These are phyloP conservation scores for Lactarius pseudohatsudake DNA, from an alignment of 768 basidiomycete species.

Conservation along the genomic window DNA sequence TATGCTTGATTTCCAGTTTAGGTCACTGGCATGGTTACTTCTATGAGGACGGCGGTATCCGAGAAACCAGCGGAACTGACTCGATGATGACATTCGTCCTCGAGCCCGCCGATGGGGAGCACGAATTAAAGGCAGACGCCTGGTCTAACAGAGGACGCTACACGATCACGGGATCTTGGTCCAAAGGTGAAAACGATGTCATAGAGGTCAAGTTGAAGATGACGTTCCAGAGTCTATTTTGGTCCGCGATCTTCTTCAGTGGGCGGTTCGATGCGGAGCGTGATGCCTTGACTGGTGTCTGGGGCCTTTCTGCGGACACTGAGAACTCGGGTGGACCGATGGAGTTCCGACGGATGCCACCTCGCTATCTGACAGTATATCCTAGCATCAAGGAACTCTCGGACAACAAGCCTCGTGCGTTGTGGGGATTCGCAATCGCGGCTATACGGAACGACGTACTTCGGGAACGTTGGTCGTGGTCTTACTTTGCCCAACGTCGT, in stretches of 20 bases:
- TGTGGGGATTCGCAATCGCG: slow-evolving; percentile 36
- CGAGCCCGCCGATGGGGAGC: slow-evolving; percentile 13
- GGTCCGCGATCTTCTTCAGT: slow-evolving; percentile 11
- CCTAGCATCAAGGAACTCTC: slow-evolving; percentile 32
- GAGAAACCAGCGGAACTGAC: background rate
- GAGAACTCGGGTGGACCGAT: slow-evolving; percentile 14
- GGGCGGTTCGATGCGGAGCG: slow-evolving; percentile 15
- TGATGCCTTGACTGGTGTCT: slow-evolving; percentile 18
- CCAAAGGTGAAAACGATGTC: slow-evolving; percentile 20
- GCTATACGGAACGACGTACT: slow-evolving; percentile 32
- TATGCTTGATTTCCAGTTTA: slow-evolving; percentile 7
- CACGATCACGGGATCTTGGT: slow-evolving; percentile 27
- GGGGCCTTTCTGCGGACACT: background rate
- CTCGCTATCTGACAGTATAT: slow-evolving; percentile 31
- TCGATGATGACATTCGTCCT: slow-evolving; percentile 22
- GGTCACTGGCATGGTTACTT: slow-evolving; percentile 26
- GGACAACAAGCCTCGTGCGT: slow-evolving; percentile 32
- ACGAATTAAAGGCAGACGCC: slow-evolving; percentile 16
- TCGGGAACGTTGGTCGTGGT: slow-evolving; percentile 34
- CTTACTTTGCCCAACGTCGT: slow-evolving; percentile 36
- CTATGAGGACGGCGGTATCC: slow-evolving; percentile 4
- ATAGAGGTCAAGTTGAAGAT: slow-evolving; percentile 27
- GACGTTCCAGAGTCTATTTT: slow-evolving; percentile 11
- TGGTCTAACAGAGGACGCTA: slow-evolving; percentile 23
- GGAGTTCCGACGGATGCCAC: slow-evolving; percentile 32